Percentiles rank a stretch among this genome's conserved stretches.
phyloP scores from a whole-genome alignment of 208 protist genomes.

The Wallacemonas rigidus region DNA sequence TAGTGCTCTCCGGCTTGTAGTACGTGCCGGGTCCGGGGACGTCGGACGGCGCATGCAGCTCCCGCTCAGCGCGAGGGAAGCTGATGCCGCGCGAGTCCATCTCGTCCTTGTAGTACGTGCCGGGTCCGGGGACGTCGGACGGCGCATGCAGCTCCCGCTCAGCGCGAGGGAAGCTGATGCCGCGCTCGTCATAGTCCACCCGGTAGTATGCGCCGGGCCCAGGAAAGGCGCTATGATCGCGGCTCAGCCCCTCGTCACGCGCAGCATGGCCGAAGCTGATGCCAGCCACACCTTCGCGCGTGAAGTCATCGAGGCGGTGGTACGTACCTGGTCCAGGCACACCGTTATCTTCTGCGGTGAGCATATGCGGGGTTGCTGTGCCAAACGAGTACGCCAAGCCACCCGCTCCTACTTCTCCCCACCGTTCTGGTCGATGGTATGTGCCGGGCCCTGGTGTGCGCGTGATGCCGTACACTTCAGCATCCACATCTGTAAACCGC shows the following conservation, averaged over 20 bases:
- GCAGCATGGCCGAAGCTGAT: neutral
- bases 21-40: slow-evolving; percentile 30
- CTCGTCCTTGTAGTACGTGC: slow-evolving; percentile 22
- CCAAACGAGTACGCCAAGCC: neutral
- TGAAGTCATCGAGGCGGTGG: neutral
- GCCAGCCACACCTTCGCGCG: neutral
- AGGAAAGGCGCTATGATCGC: neutral
- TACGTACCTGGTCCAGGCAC: slow-evolving; percentile 19
- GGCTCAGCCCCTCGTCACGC: neutral
- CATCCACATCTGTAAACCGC: neutral
- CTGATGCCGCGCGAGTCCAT: slow-evolving; percentile 1
- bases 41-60: slow-evolving; percentile 8
- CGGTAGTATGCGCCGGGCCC: slow-evolving; percentile 5
- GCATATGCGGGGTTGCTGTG: neutral
- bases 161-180: slow-evolving; percentile 14
- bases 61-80: slow-evolving; percentile 15
- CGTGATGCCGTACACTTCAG: neutral
- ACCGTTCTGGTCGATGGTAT: slow-evolving; percentile 15
- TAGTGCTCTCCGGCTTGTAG: slow-evolving; percentile 16
- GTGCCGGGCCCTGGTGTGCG: slow-evolving; percentile 24
- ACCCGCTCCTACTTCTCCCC: neutral
- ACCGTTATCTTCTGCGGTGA: neutral
- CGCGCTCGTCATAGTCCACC: neutral
- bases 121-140: slow-evolving; percentile 20
- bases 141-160: slow-evolving; percentile 5